A percentile compares a stretch with the other conserved stretches of the same genome.
These are phyloP conservation scores for Amyloporia xantha DNA, from an alignment of 768 basidiomycete species.

Conservation along the genomic window DNA sequence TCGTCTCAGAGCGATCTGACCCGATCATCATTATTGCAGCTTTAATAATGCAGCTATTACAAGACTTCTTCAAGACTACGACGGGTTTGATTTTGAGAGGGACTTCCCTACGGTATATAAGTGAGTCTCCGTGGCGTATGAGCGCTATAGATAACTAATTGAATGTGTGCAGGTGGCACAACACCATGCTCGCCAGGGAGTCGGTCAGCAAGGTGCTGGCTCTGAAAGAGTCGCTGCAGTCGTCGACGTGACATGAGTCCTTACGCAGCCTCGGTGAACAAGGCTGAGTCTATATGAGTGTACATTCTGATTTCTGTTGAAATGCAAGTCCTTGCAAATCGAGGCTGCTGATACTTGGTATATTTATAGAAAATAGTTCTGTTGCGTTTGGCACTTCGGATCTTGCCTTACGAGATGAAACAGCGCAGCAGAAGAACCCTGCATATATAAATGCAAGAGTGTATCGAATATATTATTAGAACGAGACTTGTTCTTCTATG, in stretches of 20 bases:
- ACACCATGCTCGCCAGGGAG: not conserved
- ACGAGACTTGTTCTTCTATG: too few relatives aligned
- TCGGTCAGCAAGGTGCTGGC: not conserved
- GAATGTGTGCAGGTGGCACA: not conserved
- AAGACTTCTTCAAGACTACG: conserved; percentile 4
- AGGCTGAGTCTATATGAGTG: not conserved
- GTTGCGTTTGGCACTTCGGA: not conserved
- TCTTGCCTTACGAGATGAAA: too few relatives aligned
- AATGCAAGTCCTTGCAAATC: not conserved
- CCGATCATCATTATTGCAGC: too few relatives aligned
- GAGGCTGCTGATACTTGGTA: not conserved
- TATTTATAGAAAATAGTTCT: not conserved
- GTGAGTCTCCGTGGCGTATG: not conserved
- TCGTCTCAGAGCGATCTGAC: too few relatives aligned
- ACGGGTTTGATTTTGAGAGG: conserved; percentile 12
- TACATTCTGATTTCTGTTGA: not conserved
- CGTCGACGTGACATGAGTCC: not conserved
- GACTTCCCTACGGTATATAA: conserved; percentile 16
- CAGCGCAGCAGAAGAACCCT: not conserved
- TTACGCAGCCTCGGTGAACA: not conserved
- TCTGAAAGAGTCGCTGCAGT: not conserved
- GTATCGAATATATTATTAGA: not conserved
- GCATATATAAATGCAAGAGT: not conserved
- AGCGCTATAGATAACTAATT: not conserved
- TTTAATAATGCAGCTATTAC: conserved; percentile 14